phyloP scores from a whole-genome alignment of 352 stramenopile species.

The Phytopythium mirpurense region DNA sequence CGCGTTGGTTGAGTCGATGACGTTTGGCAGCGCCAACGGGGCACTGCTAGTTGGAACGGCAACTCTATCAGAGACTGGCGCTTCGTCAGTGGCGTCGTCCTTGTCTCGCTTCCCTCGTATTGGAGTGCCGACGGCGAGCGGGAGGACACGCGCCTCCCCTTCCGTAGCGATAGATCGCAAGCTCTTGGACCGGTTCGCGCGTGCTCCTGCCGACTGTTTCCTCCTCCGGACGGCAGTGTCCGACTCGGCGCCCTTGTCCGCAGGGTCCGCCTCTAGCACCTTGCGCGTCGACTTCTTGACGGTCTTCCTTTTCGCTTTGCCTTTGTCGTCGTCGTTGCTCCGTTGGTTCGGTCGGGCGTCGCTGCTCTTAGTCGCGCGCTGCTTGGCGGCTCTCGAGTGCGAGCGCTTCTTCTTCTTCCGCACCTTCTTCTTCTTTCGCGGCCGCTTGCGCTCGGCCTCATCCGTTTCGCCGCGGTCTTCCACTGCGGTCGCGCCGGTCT shows the following conservation, averaged over 20 bases:
- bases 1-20: slow-evolving; percentile 5
- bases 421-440: slow-evolving; percentile 19
- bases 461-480: not conserved
- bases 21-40: slow-evolving; percentile 16
- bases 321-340: slow-evolving; percentile 12
- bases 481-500: not conserved
- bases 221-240: not conserved
- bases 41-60: not conserved
- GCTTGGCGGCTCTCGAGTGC: slow-evolving; percentile 1
- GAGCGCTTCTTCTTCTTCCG: slow-evolving; percentile 10
- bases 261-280: slow-evolving; percentile 3
- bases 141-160: slow-evolving; percentile 11
- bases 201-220: slow-evolving; percentile 1
- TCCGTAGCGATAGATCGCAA: slow-evolving; percentile 3
- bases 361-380: slow-evolving; percentile 11
- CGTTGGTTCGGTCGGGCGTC: not conserved
- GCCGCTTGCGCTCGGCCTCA: slow-evolving; percentile 12
- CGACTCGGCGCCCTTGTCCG: not conserved
- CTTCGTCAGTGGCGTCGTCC: slow-evolving; percentile 4
- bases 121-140: slow-evolving; percentile 12
- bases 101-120: not conserved
- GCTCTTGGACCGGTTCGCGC: slow-evolving; percentile 6
- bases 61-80: slow-evolving; percentile 4
- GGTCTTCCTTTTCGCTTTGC: slow-evolving; percentile 22
- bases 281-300: slow-evolving; percentile 14